Percentiles rank a stretch among this genome's conserved stretches.
These are phyloP conservation scores for Cyberlindnera veronae DNA, from an alignment of 805 yeast species.

Conservation along the genomic window DNA sequence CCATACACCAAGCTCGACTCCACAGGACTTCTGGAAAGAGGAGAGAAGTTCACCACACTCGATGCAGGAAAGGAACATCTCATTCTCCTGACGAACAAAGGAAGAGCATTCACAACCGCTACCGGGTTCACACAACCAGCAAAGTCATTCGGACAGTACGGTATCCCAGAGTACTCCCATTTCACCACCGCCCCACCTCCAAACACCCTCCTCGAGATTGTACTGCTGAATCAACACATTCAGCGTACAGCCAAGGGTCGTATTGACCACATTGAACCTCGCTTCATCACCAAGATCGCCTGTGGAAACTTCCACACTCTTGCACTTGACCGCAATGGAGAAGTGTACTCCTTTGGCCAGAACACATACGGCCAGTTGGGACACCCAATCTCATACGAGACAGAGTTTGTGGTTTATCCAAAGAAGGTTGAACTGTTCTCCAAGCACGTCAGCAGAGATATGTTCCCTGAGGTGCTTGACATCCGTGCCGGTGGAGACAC, in stretches of 20 bases:
- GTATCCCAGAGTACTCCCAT: constrained; percentile 70
- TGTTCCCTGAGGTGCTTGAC: constrained; percentile 44
- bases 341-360: constrained; percentile 82
- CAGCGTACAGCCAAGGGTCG: constrained; percentile 24
- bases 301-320: constrained; percentile 73
- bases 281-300: constrained; percentile 58
- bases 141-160: constrained; percentile 74
- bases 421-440: constrained; percentile 42
- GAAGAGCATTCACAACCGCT: constrained; percentile 32
- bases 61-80: constrained; percentile 67
- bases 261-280: constrained; percentile 26
- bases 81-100: constrained; percentile 28
- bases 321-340: constrained; percentile 63
- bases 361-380: constrained; percentile 87
- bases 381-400: constrained; percentile 56
- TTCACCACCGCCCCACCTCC: constrained; percentile 51
- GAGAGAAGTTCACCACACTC: constrained; percentile 50
- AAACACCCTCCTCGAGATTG: constrained; percentile 50
- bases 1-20: constrained; percentile 12
- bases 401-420: constrained; percentile 72
- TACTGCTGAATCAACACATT: constrained; percentile 46
- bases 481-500: constrained; percentile 74
- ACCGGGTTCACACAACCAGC: constrained; percentile 41
- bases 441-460: constrained; percentile 38
- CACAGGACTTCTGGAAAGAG: constrained; percentile 23